Conservation (phyloP, 2,329 filamentous ascomycete genomes). For the Stylonectria norvegica region DNA sequence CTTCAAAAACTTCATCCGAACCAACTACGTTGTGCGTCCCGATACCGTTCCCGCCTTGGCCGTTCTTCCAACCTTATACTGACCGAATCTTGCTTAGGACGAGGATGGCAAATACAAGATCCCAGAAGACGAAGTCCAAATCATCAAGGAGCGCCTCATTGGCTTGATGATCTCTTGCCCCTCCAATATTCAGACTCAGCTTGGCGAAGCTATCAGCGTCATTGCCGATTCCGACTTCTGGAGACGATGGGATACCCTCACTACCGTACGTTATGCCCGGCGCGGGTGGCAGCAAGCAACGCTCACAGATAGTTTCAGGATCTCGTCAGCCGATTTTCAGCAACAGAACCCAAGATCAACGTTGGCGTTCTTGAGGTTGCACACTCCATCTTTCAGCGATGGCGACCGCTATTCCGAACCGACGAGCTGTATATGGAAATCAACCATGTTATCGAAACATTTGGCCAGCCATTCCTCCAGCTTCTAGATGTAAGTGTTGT, state of each 20-base stretch:
- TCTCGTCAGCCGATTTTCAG: slow-evolving; percentile 80
- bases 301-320: slow-evolving; percentile 51
- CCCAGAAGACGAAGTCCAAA: slow-evolving; percentile 72
- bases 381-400: slow-evolving; percentile 95
- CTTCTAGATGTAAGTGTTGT: slow-evolving; percentile 71
- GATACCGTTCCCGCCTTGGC: slow-evolving; percentile 2
- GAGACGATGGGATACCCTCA: slow-evolving; percentile 92
- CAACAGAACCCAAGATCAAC: slow-evolving; percentile 78
- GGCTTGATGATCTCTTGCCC: slow-evolving; percentile 95
- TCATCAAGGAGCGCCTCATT: slow-evolving; percentile 93
- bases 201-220: slow-evolving; percentile 93
- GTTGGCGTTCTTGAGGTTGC: slow-evolving; percentile 94
- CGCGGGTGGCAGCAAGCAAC: no score
- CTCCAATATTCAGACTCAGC: slow-evolving; percentile 80
- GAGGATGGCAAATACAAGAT: slow-evolving; percentile 94
- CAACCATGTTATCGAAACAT: slow-evolving; percentile 87
- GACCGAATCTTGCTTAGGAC: slow-evolving; percentile 49
- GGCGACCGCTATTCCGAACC: slow-evolving; percentile 89
- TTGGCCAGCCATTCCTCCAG: slow-evolving; percentile 77
- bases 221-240: slow-evolving; percentile 99
- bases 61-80: slow-evolving; percentile 7
- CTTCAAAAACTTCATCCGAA: slow-evolving; percentile 98
- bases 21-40: slow-evolving; percentile 75
- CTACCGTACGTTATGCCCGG: slow-evolving; percentile 56
- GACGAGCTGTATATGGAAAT: slow-evolving; percentile 93